Evolutionary conservation across 1,284 basidiomycete species (phyloP).

Genomic region (Gomphus sp.): DNA sequence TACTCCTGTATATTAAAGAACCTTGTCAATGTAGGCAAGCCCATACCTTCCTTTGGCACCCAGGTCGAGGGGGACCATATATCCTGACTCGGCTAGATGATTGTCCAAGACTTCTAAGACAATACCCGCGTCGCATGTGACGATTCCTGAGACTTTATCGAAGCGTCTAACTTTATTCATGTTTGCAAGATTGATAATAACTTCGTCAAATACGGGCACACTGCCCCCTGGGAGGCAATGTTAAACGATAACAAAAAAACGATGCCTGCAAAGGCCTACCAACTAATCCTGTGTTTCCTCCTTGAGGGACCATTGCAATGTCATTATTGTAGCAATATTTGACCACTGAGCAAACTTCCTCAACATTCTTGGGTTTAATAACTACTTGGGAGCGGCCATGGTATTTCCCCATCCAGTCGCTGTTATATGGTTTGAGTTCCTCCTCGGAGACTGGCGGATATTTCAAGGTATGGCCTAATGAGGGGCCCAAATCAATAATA

Average conservation of each 20-base stretch:
- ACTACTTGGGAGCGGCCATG: conserved; percentile 78
- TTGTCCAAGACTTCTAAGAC: conserved; percentile 89
- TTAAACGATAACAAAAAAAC: conserved; percentile 20
- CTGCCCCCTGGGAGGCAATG: conserved; percentile 50
- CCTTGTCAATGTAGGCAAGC: conserved; percentile 48
- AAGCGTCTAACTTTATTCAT: conserved; percentile 87
- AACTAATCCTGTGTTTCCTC: conserved; percentile 97
- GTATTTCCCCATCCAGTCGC: conserved; percentile 98
- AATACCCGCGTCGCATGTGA: conserved; percentile 72
- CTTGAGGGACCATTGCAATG: conserved; percentile 91
- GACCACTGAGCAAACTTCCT: conserved; percentile 84
- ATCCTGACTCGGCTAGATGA: conserved; percentile 78
- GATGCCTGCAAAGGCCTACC: conserved; percentile 19
- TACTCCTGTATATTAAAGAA: too few relatives aligned
- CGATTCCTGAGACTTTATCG: conserved; percentile 79
- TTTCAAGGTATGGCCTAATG: not conserved
- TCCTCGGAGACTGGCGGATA: conserved; percentile 21
- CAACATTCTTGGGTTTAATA: conserved; percentile 80
- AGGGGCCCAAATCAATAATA: too few relatives aligned
- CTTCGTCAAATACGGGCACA: conserved; percentile 84
- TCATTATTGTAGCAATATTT: conserved; percentile 74
- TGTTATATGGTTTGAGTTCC: conserved; percentile 79
- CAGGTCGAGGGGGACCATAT: conserved; percentile 97
- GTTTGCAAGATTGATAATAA: conserved; percentile 78
- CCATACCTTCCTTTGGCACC: conserved; percentile 92